Conservation (phyloP, 257 asterid genomes). For the Asclepias syriaca region DNA sequence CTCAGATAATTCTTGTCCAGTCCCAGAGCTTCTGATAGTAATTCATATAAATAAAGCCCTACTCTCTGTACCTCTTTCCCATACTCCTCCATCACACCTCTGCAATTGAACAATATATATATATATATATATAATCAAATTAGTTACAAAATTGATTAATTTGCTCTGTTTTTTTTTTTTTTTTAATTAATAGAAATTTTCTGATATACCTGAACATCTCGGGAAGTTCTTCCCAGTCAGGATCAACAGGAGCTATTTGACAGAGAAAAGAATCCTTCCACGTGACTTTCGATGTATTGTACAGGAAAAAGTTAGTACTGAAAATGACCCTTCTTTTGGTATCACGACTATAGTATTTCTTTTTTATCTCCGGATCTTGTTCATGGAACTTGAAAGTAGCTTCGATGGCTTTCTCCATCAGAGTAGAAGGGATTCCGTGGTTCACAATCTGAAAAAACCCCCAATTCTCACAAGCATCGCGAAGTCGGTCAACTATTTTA, state of each 20-base stretch:
- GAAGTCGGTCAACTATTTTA: not conserved
- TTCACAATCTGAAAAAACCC: constrained; percentile 7
- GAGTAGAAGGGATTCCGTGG: not conserved
- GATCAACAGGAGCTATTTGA: not conserved
- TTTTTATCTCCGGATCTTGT: constrained; percentile 1
- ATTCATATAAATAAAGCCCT: constrained; percentile 9
- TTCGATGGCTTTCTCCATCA: not conserved
- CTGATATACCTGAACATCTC: not conserved
- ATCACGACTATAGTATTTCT: constrained; percentile 4
- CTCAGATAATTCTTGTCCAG: constrained; percentile 17
- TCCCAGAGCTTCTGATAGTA: constrained; percentile 14
- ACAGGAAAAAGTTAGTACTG: not conserved
- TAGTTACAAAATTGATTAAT: no score
- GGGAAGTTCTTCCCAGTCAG: constrained; percentile 1
- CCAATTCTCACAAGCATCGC: constrained; percentile 6
- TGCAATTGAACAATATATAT: not conserved
- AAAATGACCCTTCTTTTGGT: not conserved
- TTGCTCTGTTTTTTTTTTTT: no score
- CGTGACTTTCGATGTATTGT: not conserved
- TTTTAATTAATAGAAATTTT: no score
- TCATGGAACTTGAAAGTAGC: not conserved
- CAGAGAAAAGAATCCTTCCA: constrained; percentile 4
- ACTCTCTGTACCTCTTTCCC: not conserved
- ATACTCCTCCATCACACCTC: constrained; percentile 11
- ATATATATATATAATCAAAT: no score